A percentile compares a stretch with the other conserved stretches of the same genome.
phyloP scores from a whole-genome alignment of 1,284 basidiomycete species.

The Cryptococcus sp. region DNA sequence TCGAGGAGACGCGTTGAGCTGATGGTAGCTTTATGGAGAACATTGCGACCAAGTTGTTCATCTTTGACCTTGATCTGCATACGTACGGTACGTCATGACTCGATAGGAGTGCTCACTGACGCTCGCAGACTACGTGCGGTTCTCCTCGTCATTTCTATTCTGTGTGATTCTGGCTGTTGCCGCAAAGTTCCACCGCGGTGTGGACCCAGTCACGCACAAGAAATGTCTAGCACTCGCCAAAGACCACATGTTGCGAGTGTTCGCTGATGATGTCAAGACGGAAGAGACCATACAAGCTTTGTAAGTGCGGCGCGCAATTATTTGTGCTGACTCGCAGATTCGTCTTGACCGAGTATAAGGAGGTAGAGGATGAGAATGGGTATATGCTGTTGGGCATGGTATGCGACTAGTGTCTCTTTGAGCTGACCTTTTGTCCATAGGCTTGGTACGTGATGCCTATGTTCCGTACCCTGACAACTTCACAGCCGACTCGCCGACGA shows the following conservation, averaged over 20 bases:
- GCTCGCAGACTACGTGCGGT: conserved; percentile 8
- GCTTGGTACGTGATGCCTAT: conserved; percentile 7
- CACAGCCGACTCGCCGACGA: conserved; percentile 13
- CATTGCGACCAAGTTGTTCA: conserved; percentile 7
- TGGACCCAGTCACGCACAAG: conserved; percentile 1
- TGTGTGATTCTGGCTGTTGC: conserved; percentile 12
- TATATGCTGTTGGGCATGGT: conserved; percentile 16
- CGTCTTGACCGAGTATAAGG: conserved; percentile 16
- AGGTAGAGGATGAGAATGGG: conserved; percentile 14
- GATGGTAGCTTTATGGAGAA: conserved; percentile 10
- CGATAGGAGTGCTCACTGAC: background rate
- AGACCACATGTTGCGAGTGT: conserved; percentile 12
- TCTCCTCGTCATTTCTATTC: conserved; percentile 13
- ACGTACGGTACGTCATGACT: conserved; percentile 8
- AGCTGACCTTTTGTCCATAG: background rate
- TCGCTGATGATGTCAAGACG: conserved; percentile 13
- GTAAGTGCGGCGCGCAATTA: background rate
- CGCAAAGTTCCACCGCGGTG: conserved; percentile 5
- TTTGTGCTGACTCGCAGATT: background rate
- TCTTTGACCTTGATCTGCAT: conserved; percentile 10
- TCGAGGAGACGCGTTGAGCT: background rate
- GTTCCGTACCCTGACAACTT: background rate
- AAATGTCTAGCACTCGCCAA: conserved; percentile 13
- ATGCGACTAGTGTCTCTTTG: background rate
- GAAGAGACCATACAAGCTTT: conserved; percentile 16